Percentiles rank a stretch among this genome's conserved stretches.
phyloP scores from a whole-genome alignment of 805 yeast genomes.

The Blastobotrys americana region DNA sequence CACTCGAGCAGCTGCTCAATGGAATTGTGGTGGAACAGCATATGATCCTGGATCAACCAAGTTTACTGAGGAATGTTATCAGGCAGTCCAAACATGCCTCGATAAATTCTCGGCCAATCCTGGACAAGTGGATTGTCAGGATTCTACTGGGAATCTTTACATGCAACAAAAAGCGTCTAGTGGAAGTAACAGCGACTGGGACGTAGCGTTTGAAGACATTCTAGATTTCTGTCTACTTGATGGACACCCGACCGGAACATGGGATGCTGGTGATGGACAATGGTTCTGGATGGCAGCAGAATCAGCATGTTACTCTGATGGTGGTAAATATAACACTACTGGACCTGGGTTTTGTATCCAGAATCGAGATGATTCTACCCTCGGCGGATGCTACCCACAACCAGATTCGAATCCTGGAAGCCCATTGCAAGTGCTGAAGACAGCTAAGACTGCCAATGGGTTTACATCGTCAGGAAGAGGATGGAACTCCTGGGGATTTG shows the following conservation, averaged over 20 bases:
- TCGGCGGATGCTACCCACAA: slow-evolving; percentile 10
- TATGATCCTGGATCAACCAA: background rate
- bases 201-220: background rate
- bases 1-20: too few species aligned
- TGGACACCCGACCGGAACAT: background rate
- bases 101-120: background rate
- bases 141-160: background rate
- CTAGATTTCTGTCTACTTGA: background rate
- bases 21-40: background rate
- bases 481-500: slow-evolving; percentile 11
- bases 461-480: slow-evolving; percentile 7
- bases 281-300: background rate
- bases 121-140: background rate
- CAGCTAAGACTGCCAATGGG: slow-evolving; percentile 6
- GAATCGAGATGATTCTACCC: background rate
- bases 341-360: background rate
- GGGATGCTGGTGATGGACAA: background rate
- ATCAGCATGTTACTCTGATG: background rate
- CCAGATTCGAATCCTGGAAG: slow-evolving; percentile 3
- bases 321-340: background rate
- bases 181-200: background rate
- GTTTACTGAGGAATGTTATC: background rate
- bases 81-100: background rate
- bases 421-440: slow-evolving; percentile 5
- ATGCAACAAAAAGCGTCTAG: background rate